phyloP scores from a whole-genome alignment of 805 yeast species.

The Candida montana region DNA sequence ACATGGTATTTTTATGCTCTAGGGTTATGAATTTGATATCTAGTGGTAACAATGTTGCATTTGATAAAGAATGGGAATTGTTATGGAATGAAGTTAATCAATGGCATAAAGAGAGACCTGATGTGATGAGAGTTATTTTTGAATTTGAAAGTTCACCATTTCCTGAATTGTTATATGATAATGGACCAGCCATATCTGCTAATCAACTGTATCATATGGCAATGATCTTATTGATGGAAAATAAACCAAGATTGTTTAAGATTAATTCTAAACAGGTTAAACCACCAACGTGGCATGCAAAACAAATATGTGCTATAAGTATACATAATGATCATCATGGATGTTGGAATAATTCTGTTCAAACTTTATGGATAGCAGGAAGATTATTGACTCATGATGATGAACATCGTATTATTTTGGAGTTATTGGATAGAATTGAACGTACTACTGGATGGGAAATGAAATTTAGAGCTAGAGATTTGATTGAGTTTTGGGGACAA shows the following conservation, averaged over 20 bases:
- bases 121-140: conserved; percentile 29
- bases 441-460: conserved; percentile 29
- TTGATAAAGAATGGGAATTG: conserved; percentile 34
- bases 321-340: conserved; percentile 21
- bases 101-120: conserved; percentile 35
- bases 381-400: conserved; percentile 20
- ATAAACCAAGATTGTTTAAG: conserved; percentile 34
- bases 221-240: conserved; percentile 32
- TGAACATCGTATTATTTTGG: conserved; percentile 26
- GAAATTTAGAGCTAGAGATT: conserved; percentile 27
- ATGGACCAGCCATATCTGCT: conserved; percentile 33
- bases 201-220: conserved; percentile 37
- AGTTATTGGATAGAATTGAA: conserved; percentile 26
- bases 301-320: conserved; percentile 19
- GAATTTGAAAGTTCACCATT: conserved; percentile 31
- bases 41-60: conserved; percentile 20
- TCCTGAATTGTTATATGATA: conserved; percentile 32
- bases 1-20: conserved; percentile 33
- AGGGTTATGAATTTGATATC: conserved; percentile 33
- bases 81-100: conserved; percentile 35
- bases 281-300: conserved; percentile 23
- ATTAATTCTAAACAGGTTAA: conserved; percentile 16
- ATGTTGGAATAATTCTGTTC: conserved; percentile 22
- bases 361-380: conserved; percentile 21
- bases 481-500: conserved; percentile 25